Conservation (phyloP, 1,284 basidiomycete genomes). For the Cutaneotrichosporon arboriforme region DNA sequence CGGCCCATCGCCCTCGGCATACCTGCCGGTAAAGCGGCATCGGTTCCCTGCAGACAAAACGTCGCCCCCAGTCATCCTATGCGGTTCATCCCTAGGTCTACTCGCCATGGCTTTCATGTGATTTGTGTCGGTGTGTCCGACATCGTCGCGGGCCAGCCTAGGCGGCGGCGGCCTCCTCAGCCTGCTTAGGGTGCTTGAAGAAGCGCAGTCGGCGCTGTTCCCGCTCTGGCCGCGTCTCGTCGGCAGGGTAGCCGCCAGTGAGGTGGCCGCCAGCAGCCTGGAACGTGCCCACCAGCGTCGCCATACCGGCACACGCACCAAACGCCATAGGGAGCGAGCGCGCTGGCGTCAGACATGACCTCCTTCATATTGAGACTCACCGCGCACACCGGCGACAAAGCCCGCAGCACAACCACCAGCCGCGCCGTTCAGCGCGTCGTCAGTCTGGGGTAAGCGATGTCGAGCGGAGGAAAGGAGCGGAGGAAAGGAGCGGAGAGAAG, state of each 20-base stretch:
- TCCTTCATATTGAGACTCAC: slow-evolving; percentile 53
- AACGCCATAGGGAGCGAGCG: slow-evolving; percentile 79
- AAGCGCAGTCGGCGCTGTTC: slow-evolving; percentile 49
- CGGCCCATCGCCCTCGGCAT: too few species aligned
- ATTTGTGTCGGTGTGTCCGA: background rate
- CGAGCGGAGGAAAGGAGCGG: too few species aligned
- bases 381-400: slow-evolving; percentile 76
- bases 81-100: slow-evolving; percentile 20
- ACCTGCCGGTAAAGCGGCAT: too few species aligned
- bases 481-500: too few species aligned
- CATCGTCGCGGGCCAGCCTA: background rate
- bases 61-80: too few species aligned
- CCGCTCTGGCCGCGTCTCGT: slow-evolving; percentile 46
- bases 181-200: slow-evolving; percentile 49
- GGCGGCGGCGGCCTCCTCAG: slow-evolving; percentile 23
- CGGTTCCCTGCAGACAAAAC: too few species aligned
- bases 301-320: slow-evolving; percentile 73
- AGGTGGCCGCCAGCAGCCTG: slow-evolving; percentile 64
- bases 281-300: slow-evolving; percentile 73
- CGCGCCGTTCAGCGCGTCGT: slow-evolving; percentile 78
- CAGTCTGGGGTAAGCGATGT: slow-evolving; percentile 48
- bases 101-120: slow-evolving; percentile 6
- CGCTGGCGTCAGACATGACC: slow-evolving; percentile 49
- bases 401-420: slow-evolving; percentile 89
- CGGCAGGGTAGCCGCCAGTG: slow-evolving; percentile 38